Conservation (phyloP, 208 protist species). For the Trypanosoma conorhini region DNA sequence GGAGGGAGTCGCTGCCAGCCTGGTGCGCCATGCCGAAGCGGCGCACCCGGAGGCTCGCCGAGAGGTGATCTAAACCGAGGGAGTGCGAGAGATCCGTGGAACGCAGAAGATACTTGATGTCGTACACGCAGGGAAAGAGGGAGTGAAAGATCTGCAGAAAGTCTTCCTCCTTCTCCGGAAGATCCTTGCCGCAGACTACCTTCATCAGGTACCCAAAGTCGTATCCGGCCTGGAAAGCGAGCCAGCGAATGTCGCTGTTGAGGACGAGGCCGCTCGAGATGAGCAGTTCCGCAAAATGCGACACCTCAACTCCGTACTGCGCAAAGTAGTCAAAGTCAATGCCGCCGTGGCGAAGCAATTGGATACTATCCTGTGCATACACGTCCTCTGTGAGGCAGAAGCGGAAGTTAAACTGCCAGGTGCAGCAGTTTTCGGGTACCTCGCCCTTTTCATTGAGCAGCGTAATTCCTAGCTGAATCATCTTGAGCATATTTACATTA, state of each 20-base stretch:
- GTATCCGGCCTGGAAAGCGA: slow-evolving; percentile 99
- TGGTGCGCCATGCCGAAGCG: slow-evolving; percentile 95
- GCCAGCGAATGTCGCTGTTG: slow-evolving; percentile 96
- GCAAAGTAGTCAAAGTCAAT: slow-evolving; percentile 98
- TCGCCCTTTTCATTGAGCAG: slow-evolving; percentile 98
- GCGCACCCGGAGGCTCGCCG: slow-evolving; percentile 93
- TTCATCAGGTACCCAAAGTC: slow-evolving; percentile 99
- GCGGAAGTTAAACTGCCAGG: slow-evolving; percentile 99
- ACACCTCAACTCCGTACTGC: slow-evolving; percentile 95
- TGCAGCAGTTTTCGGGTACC: slow-evolving; percentile 92
- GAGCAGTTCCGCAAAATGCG: slow-evolving; percentile 97
- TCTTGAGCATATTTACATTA: slow-evolving; percentile 99
- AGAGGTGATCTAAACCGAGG: slow-evolving; percentile 96
- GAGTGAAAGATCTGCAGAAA: slow-evolving; percentile 96
- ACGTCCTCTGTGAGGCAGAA: slow-evolving; percentile 97
- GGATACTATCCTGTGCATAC: slow-evolving; percentile 98
- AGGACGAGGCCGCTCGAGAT: slow-evolving; percentile 97
- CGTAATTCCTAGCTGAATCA: slow-evolving; percentile 99
- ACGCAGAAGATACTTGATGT: slow-evolving; percentile 99
- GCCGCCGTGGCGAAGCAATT: slow-evolving; percentile 95
- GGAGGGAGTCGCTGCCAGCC: slow-evolving; percentile 97
- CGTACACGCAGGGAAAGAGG: slow-evolving; percentile 98
- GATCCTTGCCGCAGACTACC: slow-evolving; percentile 94
- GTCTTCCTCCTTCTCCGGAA: slow-evolving; percentile 96
- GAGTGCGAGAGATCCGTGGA: slow-evolving; percentile 91